Conservation (phyloP, 805 yeast genomes). For the Saccharomycopsis lassenensis region DNA sequence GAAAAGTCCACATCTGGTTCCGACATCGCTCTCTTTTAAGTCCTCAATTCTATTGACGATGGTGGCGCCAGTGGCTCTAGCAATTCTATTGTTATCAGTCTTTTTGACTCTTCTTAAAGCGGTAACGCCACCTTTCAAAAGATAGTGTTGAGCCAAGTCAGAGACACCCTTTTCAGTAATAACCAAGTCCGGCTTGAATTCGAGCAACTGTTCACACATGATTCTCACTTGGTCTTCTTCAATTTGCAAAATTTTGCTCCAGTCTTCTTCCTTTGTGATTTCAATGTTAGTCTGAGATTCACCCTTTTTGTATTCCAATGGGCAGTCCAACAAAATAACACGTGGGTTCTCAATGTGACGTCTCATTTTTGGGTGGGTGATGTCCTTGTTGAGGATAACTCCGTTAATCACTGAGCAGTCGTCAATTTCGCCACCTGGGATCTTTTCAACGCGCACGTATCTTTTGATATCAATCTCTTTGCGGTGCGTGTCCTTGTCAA, state of each 20-base stretch:
- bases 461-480: conserved; percentile 89
- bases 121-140: conserved; percentile 86
- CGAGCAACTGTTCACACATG: conserved; percentile 75
- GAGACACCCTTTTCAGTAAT: conserved; percentile 98
- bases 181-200: conserved; percentile 85
- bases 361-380: conserved; percentile 97
- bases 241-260: conserved; percentile 89
- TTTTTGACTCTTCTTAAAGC: conserved; percentile 91
- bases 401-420: conserved; percentile 87
- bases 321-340: conserved; percentile 84
- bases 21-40: conserved; percentile 81
- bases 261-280: conserved; percentile 90
- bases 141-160: conserved; percentile 93
- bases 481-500: conserved; percentile 33
- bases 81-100: conserved; percentile 91
- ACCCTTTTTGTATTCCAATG: conserved; percentile 96
- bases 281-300: conserved; percentile 98
- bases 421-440: conserved; percentile 95
- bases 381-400: conserved; percentile 87
- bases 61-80: conserved; percentile 96
- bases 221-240: conserved; percentile 94
- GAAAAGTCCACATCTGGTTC: conserved; percentile 81
- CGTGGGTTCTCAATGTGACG: conserved; percentile 83
- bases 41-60: conserved; percentile 94
- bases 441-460: conserved; percentile 87